Evolutionary conservation across 2,329 filamentous ascomycete genomes (phyloP), one percentile per base, ranked within the genome.

Genomic region (Rutstroemia sp.): DNA sequence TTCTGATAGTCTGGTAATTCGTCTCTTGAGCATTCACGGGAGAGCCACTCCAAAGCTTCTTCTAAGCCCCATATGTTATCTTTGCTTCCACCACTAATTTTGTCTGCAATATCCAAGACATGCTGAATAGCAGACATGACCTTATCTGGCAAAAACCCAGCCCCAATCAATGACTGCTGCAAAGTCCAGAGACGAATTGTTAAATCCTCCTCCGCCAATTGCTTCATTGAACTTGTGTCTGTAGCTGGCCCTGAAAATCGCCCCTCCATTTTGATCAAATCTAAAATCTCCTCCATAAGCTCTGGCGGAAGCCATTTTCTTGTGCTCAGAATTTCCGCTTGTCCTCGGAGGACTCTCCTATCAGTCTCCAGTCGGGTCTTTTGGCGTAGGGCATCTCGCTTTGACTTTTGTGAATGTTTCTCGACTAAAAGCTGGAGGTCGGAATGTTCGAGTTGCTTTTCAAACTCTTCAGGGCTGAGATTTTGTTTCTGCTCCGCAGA

Each of bases 361-460:
- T 97, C 94, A 5, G 89, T 96, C 67, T 95, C 88, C 34, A 95
- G 77, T 63, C 89, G 87, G 21, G 80, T 76, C 59, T 84, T 83
- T 68, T 95, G 89, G 19, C 92, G 86, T 61, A 81, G 76, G 16
- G 87, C 84, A 72, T 96, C 92, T 65, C 86, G 84, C 64, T 86
- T 87, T 59, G 87, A 86, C 71, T 92, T 96, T 42, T 81, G 74
- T 0, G 86, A 86, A 71, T 92, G 76, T 67, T 91, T 94, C 61
- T 97, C 92, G 16, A 97, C 86, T 5, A 96, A 75, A 21, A 89
- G 74, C 70, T 97, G 92, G 39, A 99, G 76, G 65, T 95, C 90
- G n/a, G 90, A 87, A 65, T 91, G 87, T 69, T 96, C 90, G 16
- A 97, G 80, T 66, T 95, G 89, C 61, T 77, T 84, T 68, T 96